Conservation (phyloP, 306 rosid genomes). For the Lagenaria siceraria region DNA sequence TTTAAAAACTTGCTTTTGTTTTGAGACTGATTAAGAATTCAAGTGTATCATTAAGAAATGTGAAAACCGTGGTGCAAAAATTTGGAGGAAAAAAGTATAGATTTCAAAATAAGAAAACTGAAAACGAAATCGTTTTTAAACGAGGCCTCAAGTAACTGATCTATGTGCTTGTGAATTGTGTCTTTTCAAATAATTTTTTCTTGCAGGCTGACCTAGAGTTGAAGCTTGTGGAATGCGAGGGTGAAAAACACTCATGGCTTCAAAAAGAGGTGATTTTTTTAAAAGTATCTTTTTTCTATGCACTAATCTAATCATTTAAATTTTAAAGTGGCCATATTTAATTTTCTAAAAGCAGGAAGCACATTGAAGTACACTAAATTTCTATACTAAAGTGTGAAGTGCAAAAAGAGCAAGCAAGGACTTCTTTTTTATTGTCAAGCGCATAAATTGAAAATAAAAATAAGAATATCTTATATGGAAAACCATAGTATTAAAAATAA, state of each 20-base stretch:
- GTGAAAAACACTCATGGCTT: slow-evolving; percentile 43
- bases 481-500: not conserved
- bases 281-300: not conserved
- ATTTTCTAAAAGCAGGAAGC: not conserved
- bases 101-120: too few relatives aligned
- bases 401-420: not conserved
- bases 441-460: not conserved
- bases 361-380: not conserved
- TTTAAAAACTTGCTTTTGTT: too few relatives aligned
- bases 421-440: not conserved
- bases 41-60: too few relatives aligned
- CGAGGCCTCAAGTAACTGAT: not conserved
- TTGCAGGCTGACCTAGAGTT: slow-evolving; percentile 44
- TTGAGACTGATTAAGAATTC: too few relatives aligned
- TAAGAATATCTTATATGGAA: not conserved
- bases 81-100: too few relatives aligned
- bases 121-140: too few relatives aligned
- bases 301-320: not conserved
- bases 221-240: slow-evolving; percentile 39
- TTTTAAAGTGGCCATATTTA: not conserved
- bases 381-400: not conserved
- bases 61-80: too few relatives aligned
- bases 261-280: slow-evolving; percentile 32
- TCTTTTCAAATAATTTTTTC: slow-evolving; percentile 6
- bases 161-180: slow-evolving; percentile 3